Conservation (phyloP, 331 rosid species). For the Telfairia occidentalis region DNA sequence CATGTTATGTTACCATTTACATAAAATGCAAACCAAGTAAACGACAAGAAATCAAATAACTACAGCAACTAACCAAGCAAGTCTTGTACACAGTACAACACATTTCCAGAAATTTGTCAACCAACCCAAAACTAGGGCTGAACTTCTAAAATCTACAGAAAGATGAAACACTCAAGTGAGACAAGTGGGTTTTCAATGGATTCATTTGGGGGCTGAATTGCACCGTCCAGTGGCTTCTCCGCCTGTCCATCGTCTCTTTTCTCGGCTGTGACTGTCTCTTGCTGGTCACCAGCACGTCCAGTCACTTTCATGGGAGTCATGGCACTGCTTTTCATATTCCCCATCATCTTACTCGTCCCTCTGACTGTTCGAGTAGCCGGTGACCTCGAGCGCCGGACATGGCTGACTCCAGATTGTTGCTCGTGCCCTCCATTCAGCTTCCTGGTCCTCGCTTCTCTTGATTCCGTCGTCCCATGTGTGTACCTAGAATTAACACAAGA, state of each 20-base stretch:
- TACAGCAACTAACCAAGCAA: neutral
- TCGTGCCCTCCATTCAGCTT: conserved; percentile 23
- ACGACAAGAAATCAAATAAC: neutral
- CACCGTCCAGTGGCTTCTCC: conserved; percentile 22
- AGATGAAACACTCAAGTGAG: conserved; percentile 85
- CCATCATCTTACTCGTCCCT: conserved; percentile 17
- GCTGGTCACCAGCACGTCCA: conserved; percentile 16
- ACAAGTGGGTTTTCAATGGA: conserved; percentile 62
- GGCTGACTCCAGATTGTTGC: conserved; percentile 28
- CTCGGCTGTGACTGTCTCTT: conserved; percentile 8
- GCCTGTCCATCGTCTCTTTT: conserved; percentile 4
- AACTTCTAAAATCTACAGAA: conserved; percentile 35
- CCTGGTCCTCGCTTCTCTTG: conserved; percentile 23
- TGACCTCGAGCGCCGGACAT: conserved; percentile 43
- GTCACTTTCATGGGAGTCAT: conserved; percentile 16
- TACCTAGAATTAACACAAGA: conserved; percentile 12
- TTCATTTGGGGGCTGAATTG: conserved; percentile 29
- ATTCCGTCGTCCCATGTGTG: conserved; percentile 27
- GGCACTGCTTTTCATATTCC: conserved; percentile 17
- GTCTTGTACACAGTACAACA: conserved; percentile 4
- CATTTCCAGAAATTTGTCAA: conserved; percentile 2
- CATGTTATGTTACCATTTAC: neutral
- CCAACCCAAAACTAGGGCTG: conserved; percentile 15
- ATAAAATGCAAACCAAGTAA: neutral
- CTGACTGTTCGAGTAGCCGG: conserved; percentile 36